Conservation (phyloP, 2,329 filamentous ascomycete species). For the Lomentospora prolificans region DNA sequence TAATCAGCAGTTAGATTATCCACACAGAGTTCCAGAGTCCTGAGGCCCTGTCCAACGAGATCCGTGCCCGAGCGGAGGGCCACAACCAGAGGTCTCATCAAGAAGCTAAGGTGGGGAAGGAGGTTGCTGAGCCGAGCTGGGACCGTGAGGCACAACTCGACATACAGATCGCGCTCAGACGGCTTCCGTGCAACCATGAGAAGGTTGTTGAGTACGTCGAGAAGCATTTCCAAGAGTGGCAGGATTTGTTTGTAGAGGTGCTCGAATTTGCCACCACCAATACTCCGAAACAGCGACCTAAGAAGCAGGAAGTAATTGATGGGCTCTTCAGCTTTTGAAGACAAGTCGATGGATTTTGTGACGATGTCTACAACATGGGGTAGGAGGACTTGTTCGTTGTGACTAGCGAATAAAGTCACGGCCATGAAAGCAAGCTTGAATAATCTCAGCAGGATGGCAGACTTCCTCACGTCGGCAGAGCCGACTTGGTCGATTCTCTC, state of each 20-base stretch:
- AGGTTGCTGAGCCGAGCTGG: conserved; percentile 90
- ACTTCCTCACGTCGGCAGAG: conserved; percentile 81
- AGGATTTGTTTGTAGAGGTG: conserved; percentile 97
- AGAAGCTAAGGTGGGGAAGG: conserved; percentile 84
- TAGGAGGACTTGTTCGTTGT: conserved; percentile 91
- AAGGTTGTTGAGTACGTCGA: conserved; percentile 94
- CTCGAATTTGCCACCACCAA: conserved; percentile 94
- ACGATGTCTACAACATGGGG: conserved; percentile 97
- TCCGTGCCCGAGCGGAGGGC: conserved; percentile 86
- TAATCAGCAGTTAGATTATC: conserved; percentile 98
- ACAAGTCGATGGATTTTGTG: conserved; percentile 92
- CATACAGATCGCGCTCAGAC: conserved; percentile 86
- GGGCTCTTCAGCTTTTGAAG: conserved; percentile 89
- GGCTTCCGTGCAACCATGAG: conserved; percentile 84
- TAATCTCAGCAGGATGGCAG: conserved; percentile 81
- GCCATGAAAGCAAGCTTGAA: conserved; percentile 99
- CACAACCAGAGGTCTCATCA: conserved; percentile 97
- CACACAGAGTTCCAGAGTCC: conserved; percentile 91
- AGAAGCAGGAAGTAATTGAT: conserved; percentile 98
- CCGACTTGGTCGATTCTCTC: conserved; percentile 91
- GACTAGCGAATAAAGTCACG: conserved; percentile 84
- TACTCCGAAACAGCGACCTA: conserved; percentile 87
- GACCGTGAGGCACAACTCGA: conserved; percentile 92
- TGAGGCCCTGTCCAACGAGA: conserved; percentile 83
- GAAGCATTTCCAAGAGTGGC: conserved; percentile 88